Conservation (phyloP, 176 grass and related monocot genomes). For the Triticum dicoccoides region DNA sequence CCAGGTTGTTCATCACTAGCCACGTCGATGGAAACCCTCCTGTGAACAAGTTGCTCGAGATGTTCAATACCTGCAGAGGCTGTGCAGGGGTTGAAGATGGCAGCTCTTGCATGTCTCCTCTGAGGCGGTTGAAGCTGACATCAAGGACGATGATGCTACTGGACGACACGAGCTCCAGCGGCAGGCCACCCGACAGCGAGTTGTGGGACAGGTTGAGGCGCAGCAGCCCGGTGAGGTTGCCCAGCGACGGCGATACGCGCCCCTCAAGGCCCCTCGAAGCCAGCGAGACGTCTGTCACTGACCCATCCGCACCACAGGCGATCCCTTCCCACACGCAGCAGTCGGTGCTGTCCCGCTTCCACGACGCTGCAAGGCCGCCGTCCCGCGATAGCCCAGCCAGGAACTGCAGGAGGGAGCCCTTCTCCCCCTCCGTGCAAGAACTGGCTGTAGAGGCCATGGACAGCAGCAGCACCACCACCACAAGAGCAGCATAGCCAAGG, state of each 20-base stretch:
- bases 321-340: slow-evolving; percentile 51
- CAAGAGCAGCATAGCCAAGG: neutral
- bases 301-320: slow-evolving; percentile 12
- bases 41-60: slow-evolving; percentile 46
- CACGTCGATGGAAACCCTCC: slow-evolving; percentile 31
- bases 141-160: slow-evolving; percentile 30
- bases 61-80: slow-evolving; percentile 44
- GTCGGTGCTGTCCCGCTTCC: slow-evolving; percentile 25
- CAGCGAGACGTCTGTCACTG: slow-evolving; percentile 22
- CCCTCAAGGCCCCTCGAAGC: slow-evolving; percentile 37
- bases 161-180: slow-evolving; percentile 16
- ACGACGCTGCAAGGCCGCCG: slow-evolving; percentile 2
- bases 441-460: slow-evolving; percentile 5
- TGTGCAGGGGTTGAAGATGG: neutral
- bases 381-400: slow-evolving; percentile 11
- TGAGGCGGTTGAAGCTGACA: slow-evolving; percentile 51
- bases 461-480: slow-evolving; percentile 19
- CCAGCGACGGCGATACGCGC: slow-evolving; percentile 21
- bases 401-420: slow-evolving; percentile 41
- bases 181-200: slow-evolving; percentile 19
- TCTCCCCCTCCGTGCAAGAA: slow-evolving; percentile 35
- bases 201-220: slow-evolving; percentile 50
- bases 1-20: slow-evolving; percentile 25
- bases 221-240: slow-evolving; percentile 34
- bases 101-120: neutral